Conservation (phyloP, 2,329 filamentous ascomycete species). For the Botrytis porri region DNA sequence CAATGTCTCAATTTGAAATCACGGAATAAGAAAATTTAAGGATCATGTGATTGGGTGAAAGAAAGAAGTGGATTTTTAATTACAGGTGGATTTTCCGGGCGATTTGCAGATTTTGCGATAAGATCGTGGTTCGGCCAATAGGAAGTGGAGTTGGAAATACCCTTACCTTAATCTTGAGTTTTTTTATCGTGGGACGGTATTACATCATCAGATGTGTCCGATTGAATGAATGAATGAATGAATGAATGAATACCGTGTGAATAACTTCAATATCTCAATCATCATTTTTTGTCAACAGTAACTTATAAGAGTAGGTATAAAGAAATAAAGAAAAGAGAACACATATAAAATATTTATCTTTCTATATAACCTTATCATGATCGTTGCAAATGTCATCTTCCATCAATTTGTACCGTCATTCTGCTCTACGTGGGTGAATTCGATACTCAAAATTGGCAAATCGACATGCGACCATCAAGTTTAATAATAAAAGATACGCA, state of each 20-base stretch:
- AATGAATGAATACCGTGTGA: background rate
- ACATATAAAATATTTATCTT: background rate
- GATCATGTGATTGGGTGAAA: slow-evolving; percentile 15
- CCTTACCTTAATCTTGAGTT: background rate
- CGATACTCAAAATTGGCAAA: background rate
- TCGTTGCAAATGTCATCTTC: too few relatives aligned
- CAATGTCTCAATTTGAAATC: slow-evolving; percentile 9
- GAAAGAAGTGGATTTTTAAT: too few relatives aligned
- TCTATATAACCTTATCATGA: background rate
- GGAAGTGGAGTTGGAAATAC: background rate
- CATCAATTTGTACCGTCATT: background rate
- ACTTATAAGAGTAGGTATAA: too few relatives aligned
- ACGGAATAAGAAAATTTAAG: background rate
- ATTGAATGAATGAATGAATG: background rate
- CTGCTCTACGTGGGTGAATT: background rate
- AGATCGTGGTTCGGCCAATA: background rate
- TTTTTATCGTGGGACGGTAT: background rate
- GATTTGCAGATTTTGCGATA: slow-evolving; percentile 16
- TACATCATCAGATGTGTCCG: background rate
- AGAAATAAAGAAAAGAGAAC: background rate
- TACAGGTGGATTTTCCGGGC: background rate
- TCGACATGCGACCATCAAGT: background rate
- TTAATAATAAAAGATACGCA: background rate
- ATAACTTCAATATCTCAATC: background rate
- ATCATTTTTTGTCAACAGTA: background rate